These are phyloP conservation scores for Scorias spongiosa DNA, from an alignment of 2,329 filamentous ascomycete genomes.

Conservation along the genomic window DNA sequence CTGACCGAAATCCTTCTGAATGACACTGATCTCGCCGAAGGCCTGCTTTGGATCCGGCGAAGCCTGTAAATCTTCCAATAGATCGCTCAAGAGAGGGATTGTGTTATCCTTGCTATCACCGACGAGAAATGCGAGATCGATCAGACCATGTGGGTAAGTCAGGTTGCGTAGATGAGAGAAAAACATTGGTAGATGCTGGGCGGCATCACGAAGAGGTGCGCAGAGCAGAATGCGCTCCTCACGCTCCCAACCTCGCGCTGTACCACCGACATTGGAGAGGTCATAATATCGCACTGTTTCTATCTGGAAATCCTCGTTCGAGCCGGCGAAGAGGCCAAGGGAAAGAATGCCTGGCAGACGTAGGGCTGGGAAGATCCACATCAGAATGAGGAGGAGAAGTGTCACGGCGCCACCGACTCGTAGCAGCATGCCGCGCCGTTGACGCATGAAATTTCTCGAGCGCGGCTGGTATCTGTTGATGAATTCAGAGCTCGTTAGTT, in stretches of 20 bases:
- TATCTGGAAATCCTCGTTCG: slow-evolving; percentile 57
- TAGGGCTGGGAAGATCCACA: slow-evolving; percentile 65
- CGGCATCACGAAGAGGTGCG: slow-evolving; percentile 83
- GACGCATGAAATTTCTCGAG: slow-evolving; percentile 50
- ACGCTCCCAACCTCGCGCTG: slow-evolving; percentile 84
- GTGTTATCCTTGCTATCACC: slow-evolving; percentile 95
- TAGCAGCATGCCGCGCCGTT: slow-evolving; percentile 56
- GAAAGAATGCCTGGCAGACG: slow-evolving; percentile 42
- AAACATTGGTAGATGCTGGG: slow-evolving; percentile 90
- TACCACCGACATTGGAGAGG: slow-evolving; percentile 77
- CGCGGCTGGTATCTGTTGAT: slow-evolving; percentile 64
- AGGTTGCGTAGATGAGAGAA: slow-evolving; percentile 95
- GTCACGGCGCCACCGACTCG: slow-evolving; percentile 46
- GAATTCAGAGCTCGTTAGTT: too few relatives aligned
- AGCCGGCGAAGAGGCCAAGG: slow-evolving; percentile 51
- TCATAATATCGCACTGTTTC: slow-evolving; percentile 98
- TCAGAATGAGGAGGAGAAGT: slow-evolving; percentile 43
- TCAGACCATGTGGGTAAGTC: slow-evolving; percentile 91
- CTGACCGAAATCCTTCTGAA: slow-evolving; percentile 98
- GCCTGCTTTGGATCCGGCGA: slow-evolving; percentile 64
- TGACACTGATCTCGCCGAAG: slow-evolving; percentile 92
- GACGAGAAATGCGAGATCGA: slow-evolving; percentile 91
- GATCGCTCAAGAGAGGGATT: slow-evolving; percentile 56
- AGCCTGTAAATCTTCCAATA: slow-evolving; percentile 65
- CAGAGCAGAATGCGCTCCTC: slow-evolving; percentile 92